Evolutionary conservation across 768 basidiomycete species (phyloP), one percentile per base, ranked within the genome.

Genomic region (Tephrocybe sp.): DNA sequence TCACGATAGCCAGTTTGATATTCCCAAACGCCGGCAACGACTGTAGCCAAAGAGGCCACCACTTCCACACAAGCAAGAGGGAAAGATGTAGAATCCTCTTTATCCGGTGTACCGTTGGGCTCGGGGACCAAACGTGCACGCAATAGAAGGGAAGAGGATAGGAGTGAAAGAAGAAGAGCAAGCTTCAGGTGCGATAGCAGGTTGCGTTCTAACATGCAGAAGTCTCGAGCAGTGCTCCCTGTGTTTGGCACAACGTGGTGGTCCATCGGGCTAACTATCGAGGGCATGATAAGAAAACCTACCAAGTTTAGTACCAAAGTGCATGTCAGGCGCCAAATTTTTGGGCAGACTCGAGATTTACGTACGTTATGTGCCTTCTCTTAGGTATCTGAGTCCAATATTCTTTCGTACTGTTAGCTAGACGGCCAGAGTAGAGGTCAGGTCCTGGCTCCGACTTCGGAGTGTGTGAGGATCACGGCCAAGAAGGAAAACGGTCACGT

Each of bases 191-290:
- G 83, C 0, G 86, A 77, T 30, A 90, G 71, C 44, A 87, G 69
- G 58, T 90, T 89, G 45, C 88, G 76, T 65, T 89, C 88, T 12
- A 90, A 75, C 86, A 89, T 87, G 65, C 80, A 84, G 54, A 80
- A 87, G 62, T 90, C 88, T 60, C 87, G 74, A n/a, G 85, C 84
- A 5, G 72, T 71, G 56, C 87, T 84, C 39, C 82, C 82, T 20
- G 65, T 65, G 56, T 82, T 79, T 46, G 73, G 68, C 10, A 79
- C 56, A 52, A 71, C 61, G 54, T 53, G 59, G 23, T 65, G 59
- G 56, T 51, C 54, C 39, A 54, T 46, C 17, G 26, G 40, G 13
- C 19, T 19, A 33, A 34, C 13, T 39, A 42, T 52, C 32, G 41
- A 16, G 5, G 48, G 22, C 47, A 49, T 45, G 13, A 14, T 3